Evolutionary conservation across 2,329 filamentous ascomycete species (phyloP), one percentile per base, ranked within the genome.

Genomic region (Colletotrichum siamense): DNA sequence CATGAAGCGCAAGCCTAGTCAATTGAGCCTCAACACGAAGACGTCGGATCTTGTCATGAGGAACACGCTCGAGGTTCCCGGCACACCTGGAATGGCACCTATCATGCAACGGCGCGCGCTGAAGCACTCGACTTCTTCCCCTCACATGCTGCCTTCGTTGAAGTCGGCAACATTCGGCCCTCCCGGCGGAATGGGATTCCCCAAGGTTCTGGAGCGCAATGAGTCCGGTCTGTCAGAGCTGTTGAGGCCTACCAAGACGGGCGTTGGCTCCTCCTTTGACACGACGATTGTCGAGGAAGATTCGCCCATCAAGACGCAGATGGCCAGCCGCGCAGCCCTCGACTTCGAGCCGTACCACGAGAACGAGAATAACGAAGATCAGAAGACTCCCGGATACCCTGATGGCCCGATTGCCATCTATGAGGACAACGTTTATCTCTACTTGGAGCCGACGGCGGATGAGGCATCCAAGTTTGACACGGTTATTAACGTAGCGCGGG

Each of bases 351-450:
- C 91, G 6, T 92, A 89, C 79, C 92, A 88, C 67, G 92, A 94
- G 76, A 91, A 91, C n/a, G 91, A 93, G 80, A 93, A 94, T 79
- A 94, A 94, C 80, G 94, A 95, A 82, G 94, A 95, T 79, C 92
- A 94, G 74, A 96, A 96, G 85, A 94, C 94, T 0, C 94, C 95
- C 18, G 94, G 94, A 2, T 98, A 98, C 81, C 95, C 95, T 0
- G 91, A 95, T 79, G 95, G 95, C 0, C 95, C 95, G 1, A 94
- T 96, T 70, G 93, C 94, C 79, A 96, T 98, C 67, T 96, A 96
- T 79, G 92, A 92, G 70, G 93, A 95, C 74, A 91, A 93, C 61
- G 92, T 98, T 9, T 96, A 93, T 81, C 89, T 97, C 1, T 98
- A 96, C 81, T 88, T 95, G 55, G 95, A 98, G 82, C 95, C 95